Conservation (phyloP, 345 rosid species). For the Raphanus raphanistrum region DNA sequence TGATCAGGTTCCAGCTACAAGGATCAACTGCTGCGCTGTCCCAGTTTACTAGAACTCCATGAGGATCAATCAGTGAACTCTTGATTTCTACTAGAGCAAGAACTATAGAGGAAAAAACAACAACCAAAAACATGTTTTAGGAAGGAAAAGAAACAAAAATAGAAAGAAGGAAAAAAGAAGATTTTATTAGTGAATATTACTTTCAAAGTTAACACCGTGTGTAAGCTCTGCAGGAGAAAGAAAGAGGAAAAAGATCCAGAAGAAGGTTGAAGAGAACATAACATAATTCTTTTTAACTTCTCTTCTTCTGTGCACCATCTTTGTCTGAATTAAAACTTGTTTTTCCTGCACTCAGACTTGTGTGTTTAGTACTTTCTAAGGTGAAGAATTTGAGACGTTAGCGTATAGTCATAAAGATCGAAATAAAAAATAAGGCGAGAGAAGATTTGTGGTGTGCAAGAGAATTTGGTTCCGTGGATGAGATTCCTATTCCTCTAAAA, state of each 20-base stretch:
- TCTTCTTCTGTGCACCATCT: slow-evolving; percentile 42
- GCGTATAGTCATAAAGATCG: neutral
- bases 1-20: slow-evolving; percentile 77
- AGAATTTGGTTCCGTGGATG: neutral
- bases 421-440: neutral
- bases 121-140: neutral
- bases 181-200: slow-evolving; percentile 40
- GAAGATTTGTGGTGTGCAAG: slow-evolving; percentile 4
- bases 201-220: slow-evolving; percentile 87
- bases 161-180: neutral
- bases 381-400: neutral
- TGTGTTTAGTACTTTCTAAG: neutral
- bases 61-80: slow-evolving; percentile 61
- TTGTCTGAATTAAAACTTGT: slow-evolving; percentile 16
- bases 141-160: neutral
- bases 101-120: slow-evolving; percentile 44
- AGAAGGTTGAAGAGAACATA: slow-evolving; percentile 38
- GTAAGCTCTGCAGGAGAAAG: slow-evolving; percentile 63
- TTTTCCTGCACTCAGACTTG: slow-evolving; percentile 9
- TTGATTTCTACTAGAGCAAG: slow-evolving; percentile 69
- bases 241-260: slow-evolving; percentile 32
- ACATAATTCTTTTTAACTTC: slow-evolving; percentile 11
- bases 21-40: slow-evolving; percentile 81
- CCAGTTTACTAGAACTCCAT: slow-evolving; percentile 63
- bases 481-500: neutral